Evolutionary conservation across 2,329 filamentous ascomycete genomes (phyloP).

Genomic region (Huntiella savannae): DNA sequence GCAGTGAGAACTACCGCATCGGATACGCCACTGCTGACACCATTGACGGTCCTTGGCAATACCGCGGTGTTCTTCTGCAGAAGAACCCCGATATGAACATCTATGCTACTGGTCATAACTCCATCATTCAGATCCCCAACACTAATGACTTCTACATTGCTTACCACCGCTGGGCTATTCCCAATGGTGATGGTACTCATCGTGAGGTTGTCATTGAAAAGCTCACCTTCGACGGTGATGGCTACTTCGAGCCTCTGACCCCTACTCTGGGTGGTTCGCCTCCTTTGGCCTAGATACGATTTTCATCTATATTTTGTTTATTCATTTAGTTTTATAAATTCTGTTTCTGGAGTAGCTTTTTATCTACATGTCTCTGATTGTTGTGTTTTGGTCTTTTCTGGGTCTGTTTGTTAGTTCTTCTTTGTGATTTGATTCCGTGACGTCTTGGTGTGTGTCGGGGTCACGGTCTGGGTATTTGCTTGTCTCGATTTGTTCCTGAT

Average conservation of each 20-base stretch:
- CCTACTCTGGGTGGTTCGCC: slow-evolving; percentile 18
- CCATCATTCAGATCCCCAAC: slow-evolving; percentile 25
- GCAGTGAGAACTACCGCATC: slow-evolving; percentile 26
- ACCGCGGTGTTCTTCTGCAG: slow-evolving; percentile 24
- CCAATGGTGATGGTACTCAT: slow-evolving; percentile 24
- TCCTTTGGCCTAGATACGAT: no score
- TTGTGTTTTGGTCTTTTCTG: no score
- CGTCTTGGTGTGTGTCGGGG: no score
- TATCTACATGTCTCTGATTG: no score
- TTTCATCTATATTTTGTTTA: no score
- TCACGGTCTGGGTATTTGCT: no score
- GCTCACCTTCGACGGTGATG: slow-evolving; percentile 20
- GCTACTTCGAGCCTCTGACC: slow-evolving; percentile 20
- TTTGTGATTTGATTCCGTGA: no score
- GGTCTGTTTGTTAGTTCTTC: no score
- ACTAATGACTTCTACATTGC: slow-evolving; percentile 31
- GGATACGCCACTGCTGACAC: slow-evolving; percentile 25
- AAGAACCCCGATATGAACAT: slow-evolving; percentile 24
- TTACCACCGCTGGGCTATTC: slow-evolving; percentile 29
- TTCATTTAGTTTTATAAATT: no score
- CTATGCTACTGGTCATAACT: slow-evolving; percentile 27
- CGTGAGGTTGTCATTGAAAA: slow-evolving; percentile 25
- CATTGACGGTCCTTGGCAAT: slow-evolving; percentile 25
- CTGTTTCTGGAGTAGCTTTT: no score
- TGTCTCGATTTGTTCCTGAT: no score